Evolutionary conservation across 495 filamentous ascomycete species (phyloP), one percentile per base, ranked within the genome.

Genomic region (Trypethelium eluteriae): DNA sequence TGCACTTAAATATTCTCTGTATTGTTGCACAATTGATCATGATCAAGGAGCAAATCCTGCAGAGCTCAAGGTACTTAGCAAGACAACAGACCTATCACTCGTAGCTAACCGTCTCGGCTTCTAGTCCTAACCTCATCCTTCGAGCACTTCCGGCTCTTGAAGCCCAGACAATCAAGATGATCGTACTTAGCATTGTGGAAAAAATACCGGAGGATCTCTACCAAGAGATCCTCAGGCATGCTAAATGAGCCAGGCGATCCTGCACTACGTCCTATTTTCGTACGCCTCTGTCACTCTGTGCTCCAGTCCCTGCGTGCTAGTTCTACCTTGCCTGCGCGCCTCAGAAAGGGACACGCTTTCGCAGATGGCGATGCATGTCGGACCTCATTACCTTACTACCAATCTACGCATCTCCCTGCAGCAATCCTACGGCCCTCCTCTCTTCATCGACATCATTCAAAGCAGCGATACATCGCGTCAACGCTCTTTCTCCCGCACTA

Each of bases 11-110:
- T 71, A 90, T 99, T 62, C 74, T 99, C 10, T 98, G 95, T 72
- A 96, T 99, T 69, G 95, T 98, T 35, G 92, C 92, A n/a, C 94
- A 99, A 76, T 79, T 99, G 62, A 84, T 96, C 49, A 83, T 94
- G 68, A 91, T 96, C 77, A 81, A 92, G 63, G 91, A 95, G 63
- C 85, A 87, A 57, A 85, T 99, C 64, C 77, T 98, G 68, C 83
- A 83, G 46, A 93, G 88, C 69, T 82, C 87, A 53, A 98, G 90
- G 94, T 96, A 80, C 69, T 80, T 81, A 38, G 7, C 3, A 34
- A 68, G 67, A 74, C 64, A 65, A 69, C 18, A 50, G 41, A 62
- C 39, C 2, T 39, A 12, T 32, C n/a, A 66, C 38, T 36, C 41
- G 16, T 65, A 39, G 46, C 63, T 49, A 16, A 56, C 14, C 5